phyloP scores from a whole-genome alignment of 2,329 filamentous ascomycete species.

The Sporothrix phasma region DNA sequence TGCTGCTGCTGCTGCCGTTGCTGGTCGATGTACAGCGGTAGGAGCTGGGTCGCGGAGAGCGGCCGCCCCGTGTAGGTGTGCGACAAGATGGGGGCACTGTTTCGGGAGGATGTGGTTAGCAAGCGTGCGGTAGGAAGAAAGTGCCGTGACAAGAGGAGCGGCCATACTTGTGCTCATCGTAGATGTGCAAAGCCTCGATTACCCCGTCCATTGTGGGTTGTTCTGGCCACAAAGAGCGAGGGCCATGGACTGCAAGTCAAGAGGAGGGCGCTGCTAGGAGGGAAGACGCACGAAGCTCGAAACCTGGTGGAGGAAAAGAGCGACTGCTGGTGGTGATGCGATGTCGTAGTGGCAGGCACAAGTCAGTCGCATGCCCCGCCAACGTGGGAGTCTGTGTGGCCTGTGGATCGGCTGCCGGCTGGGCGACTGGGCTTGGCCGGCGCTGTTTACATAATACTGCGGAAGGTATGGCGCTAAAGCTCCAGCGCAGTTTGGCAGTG shows the following conservation, averaged over 20 bases:
- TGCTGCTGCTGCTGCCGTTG: constrained; percentile 28
- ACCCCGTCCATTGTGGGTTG: constrained; percentile 59
- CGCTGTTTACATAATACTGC: neutral
- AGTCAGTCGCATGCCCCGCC: neutral
- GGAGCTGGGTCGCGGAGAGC: constrained; percentile 62
- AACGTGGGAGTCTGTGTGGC: neutral
- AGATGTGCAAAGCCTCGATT: constrained; percentile 94
- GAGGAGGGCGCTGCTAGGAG: neutral
- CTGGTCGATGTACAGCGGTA: constrained; percentile 81
- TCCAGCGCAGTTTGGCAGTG: neutral
- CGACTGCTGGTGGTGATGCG: neutral
- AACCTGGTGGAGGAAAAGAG: neutral
- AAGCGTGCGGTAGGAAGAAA: neutral
- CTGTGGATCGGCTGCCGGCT: neutral
- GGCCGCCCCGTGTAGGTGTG: constrained; percentile 81
- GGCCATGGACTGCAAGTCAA: neutral
- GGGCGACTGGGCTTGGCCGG: neutral
- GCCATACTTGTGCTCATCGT: constrained; percentile 80
- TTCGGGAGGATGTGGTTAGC: neutral
- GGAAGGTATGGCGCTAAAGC: neutral
- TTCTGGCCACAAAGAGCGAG: neutral
- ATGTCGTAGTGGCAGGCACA: constrained; percentile 1
- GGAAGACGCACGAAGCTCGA: neutral
- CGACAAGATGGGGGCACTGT: constrained; percentile 72
- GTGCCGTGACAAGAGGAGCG: neutral